Evolutionary conservation across 78 protist species (phyloP), one percentile per base, ranked within the genome.

Genomic region (Isochrysis galbana): DNA sequence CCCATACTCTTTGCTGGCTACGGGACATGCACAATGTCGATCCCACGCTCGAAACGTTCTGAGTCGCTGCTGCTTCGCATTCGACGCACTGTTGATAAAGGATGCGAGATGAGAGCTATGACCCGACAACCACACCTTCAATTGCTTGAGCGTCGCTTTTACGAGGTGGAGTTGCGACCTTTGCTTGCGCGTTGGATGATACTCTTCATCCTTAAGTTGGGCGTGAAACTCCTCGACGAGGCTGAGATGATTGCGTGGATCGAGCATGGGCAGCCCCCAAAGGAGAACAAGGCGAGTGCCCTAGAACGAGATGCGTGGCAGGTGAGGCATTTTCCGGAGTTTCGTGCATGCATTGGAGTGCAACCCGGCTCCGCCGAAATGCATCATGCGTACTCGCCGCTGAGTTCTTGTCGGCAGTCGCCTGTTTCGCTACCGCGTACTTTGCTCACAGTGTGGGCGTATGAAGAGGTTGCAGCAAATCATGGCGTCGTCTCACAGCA

Each of bases 131-230:
- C 89, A 2, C 89, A 83, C 89, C 67, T 83, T 1, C 44, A n/a
- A 38, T 61, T 83, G 34, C 39, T 83, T 42, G 36, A 42, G 0
- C 32, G 38, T 22, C 5, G 4, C 4, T 83, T 83, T 23, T 83
- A 83, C 39, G 36, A 26, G 44, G 1, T 1, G 32, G 45, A 80
- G 39, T 72, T 96, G 38, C 38, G 25, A 22, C 95, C 94, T 21
- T 48, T 91, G 34, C 41, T 94, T 29, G 95, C 93, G 1, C 48
- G 47, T 39, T 95, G 95, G 95, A 4, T 61, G 29, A 2, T 86
- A 29, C 41, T 86, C 47, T 48, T 34, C 45, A 2, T 48, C 34
- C 34, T 3, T 5, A 3, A 44, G 55, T 19, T 72, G 42, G 44
- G 82, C 36, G 14, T 72, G 32, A 29, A 34, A 14, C 32, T 2